Evolutionary conservation across 768 basidiomycete species (phyloP), one percentile per base, ranked within the genome.

Genomic region (Tylopilus subfusipes): DNA sequence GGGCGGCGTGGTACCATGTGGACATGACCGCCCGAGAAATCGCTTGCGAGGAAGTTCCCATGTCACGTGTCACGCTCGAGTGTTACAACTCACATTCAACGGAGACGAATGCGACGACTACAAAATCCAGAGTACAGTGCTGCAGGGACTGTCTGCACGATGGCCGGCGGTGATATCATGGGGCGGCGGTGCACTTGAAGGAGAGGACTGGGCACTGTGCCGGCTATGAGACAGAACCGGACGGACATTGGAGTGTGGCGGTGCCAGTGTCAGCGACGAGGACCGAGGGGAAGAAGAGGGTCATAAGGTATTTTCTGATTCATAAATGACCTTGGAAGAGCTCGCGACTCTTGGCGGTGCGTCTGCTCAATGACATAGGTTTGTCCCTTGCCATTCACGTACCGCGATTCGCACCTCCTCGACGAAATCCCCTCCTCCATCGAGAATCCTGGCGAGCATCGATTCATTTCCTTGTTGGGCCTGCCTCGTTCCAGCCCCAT

Each of bases 361-460:
- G 50, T 38, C 8, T 12, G 6, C 27, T 16, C 24, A 18, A 22
- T 19, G 18, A 18, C 46, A 34, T 19, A 11, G 46, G 46, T 21
- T 36, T 10, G 22, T 12, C 3, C 21, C 25, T 57, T 62, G 11
- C 55, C 55, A 30, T 58, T 50, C 53, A 16, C 40, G 42, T 38
- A 19, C 36, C 34, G 33, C 47, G 62, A 54, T 60, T 53, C 61
- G 50, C 36, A 39, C 25, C 27, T 6, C 42, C 25, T n/a, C n/a
- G 30, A 48, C 56, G 42, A 42, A 6, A 3, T 34, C 30, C 25
- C 18, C 40, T 33, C 30, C 38, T 31, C 33, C 51, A 59, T 60
- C 57, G 61, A 48, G 61, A 52, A 62, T 63, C 57, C 25, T n/a
- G n/a, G n/a, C n/a, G n/a, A n/a, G n/a, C 29, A 25, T 30, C 40